Evolutionary conservation across 176 grass and related monocot species (phyloP).

Genomic region (Triticum timopheevii): DNA sequence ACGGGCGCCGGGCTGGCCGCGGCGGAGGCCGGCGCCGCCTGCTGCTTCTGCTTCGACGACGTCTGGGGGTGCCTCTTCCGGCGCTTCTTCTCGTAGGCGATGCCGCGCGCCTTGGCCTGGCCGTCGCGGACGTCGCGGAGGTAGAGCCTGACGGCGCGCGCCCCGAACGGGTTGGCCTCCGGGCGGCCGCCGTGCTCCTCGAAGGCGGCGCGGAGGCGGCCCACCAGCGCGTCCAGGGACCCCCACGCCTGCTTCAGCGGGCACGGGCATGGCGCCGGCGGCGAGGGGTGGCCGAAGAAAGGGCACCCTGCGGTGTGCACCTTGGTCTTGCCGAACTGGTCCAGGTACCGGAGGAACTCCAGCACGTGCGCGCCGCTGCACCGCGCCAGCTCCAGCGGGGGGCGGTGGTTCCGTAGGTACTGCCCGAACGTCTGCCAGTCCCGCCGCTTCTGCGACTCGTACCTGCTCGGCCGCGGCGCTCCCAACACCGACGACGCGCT

Average conservation of each 20-base stretch:
- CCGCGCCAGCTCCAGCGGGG: constrained; percentile 50
- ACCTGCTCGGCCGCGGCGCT: constrained; percentile 46
- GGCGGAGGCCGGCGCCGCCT: neutral
- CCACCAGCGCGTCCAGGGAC: constrained; percentile 61
- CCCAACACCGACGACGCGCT: neutral
- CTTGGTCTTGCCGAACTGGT: constrained; percentile 89
- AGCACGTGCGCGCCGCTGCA: constrained; percentile 76
- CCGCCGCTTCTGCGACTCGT: constrained; percentile 81
- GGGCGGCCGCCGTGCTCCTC: constrained; percentile 66
- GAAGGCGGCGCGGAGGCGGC: constrained; percentile 73
- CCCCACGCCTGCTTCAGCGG: constrained; percentile 72
- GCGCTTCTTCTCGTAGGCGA: constrained; percentile 61
- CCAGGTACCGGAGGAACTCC: constrained; percentile 72
- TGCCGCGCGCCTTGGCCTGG: constrained; percentile 55
- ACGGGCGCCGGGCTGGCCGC: neutral
- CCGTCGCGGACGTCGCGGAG: constrained; percentile 56
- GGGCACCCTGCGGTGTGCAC: constrained; percentile 53
- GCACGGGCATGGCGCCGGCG: constrained; percentile 65
- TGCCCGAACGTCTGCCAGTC: constrained; percentile 85
- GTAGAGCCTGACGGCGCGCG: constrained; percentile 62
- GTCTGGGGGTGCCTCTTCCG: constrained; percentile 16
- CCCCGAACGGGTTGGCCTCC: constrained; percentile 64
- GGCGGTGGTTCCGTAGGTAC: constrained; percentile 71
- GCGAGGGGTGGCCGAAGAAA: constrained; percentile 63
- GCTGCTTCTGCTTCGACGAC: neutral